Percentiles rank a stretch among this genome's conserved stretches.
phyloP scores from a whole-genome alignment of 2,329 filamentous ascomycete species.

The Dothideomycetes sp. region DNA sequence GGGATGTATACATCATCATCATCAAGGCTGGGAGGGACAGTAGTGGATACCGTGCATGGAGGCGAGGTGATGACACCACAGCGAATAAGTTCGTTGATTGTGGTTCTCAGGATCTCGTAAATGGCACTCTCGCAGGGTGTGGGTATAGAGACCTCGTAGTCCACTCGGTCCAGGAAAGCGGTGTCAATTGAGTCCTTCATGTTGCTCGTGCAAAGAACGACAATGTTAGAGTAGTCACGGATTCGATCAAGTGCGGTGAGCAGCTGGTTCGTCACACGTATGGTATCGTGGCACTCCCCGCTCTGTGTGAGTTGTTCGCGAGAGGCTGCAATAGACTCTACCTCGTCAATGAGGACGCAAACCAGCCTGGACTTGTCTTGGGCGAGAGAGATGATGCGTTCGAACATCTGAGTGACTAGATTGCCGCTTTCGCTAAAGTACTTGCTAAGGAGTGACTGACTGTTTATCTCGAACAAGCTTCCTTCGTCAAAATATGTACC shows the following conservation, averaged over 20 bases:
- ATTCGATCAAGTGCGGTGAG: conserved; percentile 37
- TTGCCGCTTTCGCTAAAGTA: conserved; percentile 38
- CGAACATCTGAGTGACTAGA: conserved; percentile 32
- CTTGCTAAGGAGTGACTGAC: conserved; percentile 34
- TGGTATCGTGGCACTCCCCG: conserved; percentile 5
- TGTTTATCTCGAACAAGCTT: conserved; percentile 34
- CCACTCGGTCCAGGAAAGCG: conserved; percentile 39
- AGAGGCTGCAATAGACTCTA: conserved; percentile 37
- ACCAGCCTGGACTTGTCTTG: conserved; percentile 30
- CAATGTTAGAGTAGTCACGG: conserved; percentile 30
- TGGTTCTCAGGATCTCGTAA: conserved; percentile 39
- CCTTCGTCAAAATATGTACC: conserved; percentile 23
- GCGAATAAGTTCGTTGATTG: conserved; percentile 33
- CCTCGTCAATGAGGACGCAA: conserved; percentile 39
- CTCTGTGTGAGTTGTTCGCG: conserved; percentile 21
- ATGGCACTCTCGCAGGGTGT: conserved; percentile 27
- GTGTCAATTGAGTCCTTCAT: conserved; percentile 24
- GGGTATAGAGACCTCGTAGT: conserved; percentile 35
- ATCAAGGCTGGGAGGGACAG: not conserved
- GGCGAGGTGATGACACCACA: conserved; percentile 23
- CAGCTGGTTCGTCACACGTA: conserved; percentile 36
- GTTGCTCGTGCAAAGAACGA: conserved; percentile 42
- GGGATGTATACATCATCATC: not conserved
- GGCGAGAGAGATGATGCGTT: conserved; percentile 23
- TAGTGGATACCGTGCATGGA: not conserved